Base-by-base conservation (phyloP, 306 rosid species). In the Vigna hirtella region DNA sequence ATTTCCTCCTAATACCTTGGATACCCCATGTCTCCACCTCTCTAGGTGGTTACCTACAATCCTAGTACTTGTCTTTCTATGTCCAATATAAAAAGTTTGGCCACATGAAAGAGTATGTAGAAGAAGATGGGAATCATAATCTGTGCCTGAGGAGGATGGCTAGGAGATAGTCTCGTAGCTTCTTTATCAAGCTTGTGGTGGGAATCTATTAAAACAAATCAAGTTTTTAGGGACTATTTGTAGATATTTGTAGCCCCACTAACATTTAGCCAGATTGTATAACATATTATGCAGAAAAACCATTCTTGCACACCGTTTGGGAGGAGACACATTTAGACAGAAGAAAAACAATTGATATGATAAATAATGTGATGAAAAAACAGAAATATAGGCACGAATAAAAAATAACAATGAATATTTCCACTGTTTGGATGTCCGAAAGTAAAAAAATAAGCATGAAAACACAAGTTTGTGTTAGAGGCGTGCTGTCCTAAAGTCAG, bases 61-160 rank as follows among this genome's bases (percentile, higher is more conserved):
- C 47, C 47, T 86, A 36, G 94, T 87, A 84, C 97, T 86, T 0
- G 97, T 93, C 81, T 90, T 93, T 90, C 71, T 74, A 76, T 49
- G 74, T 30, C 61, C 66, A 47, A 36, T 62, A 59, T 20, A 74
- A 67, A 78, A 28, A 30, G 14, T 10, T 30, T 58, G 28, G 18
- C 9, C 65, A 58, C 42, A 57, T 57, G 26, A 52, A 24, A 57
- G 36, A 22, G 4, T 26, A 28, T 13, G 65, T 13, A 28, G 66
- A 59, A 24, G 30, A 59, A 59, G 10, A 28, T 14, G 42, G 20
- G 42, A 26, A 59, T 59, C 66, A 59, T 59, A 58, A 58, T 58
- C 7, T 1, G 63, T 10, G 5, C 16, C 38, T 58, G 64, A 57
- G 28, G 3, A 26, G 28, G 28, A 2, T 26, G 28, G 62, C 48